Base-by-base conservation (phyloP, 73 alveolate species). In the Paramecium caudatum region DNA sequence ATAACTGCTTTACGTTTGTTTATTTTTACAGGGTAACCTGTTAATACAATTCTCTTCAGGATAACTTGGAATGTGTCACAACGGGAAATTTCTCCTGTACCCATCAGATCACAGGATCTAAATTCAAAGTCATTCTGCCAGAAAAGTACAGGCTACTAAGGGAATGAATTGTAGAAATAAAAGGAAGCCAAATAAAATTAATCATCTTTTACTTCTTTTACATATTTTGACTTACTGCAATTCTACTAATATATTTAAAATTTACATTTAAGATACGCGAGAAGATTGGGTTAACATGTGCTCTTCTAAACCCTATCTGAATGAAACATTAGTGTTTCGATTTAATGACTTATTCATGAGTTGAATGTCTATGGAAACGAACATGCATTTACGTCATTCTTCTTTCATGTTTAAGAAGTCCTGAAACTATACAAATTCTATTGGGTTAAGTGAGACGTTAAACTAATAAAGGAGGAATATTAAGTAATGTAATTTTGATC, bases 21-120 rank as follows among this genome's bases (percentile, higher is more conserved):
- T 15, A 98, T 97, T 91, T 97, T 97, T n/a, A 98, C 93, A 4
- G 99, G 99, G 93, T 98, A 98, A 33, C 99, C 99, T 47, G 99
- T 98, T 68, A 98, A 94, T 41, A 98, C 94, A 27, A 98, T 97
- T 82, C 99, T 92, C 96, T 98, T 98, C 62, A 98, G 85, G 63
- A 98, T 94, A 48, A 98, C 92, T 94, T 96, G 94, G 82, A 94
- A 94, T 23, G 99, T 99, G 82, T 98, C 98, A n/a, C 98, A 92
- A 47, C 94, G 95, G 32, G 91, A 78, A 0, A 97, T 94, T 32
- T 83, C 81, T 15, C 99, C 99, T 21, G 92, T 90, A 21, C 98
- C 99, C 34, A 97, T 92, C 19, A 96, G 84, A 15, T 92, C 91
- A 47, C 92, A 93, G 16, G 90, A 90, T 61, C 82, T 91, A 19